A percentile compares a stretch with the other conserved stretches of the same genome.
phyloP scores from a whole-genome alignment of 768 basidiomycete genomes.

The Tulasnella sp. region DNA sequence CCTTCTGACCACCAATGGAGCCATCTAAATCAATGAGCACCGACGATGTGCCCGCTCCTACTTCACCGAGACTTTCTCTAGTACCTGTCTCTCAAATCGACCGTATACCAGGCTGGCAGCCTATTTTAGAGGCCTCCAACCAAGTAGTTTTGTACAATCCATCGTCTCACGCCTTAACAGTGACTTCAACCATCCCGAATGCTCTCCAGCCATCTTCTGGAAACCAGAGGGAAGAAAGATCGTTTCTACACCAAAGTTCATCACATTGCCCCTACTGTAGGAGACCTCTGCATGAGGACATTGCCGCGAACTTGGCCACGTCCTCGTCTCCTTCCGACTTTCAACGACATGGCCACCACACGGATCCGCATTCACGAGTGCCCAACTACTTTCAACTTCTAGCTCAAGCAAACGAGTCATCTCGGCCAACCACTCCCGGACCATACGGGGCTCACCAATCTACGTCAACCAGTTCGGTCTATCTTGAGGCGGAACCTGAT shows the following conservation, averaged over 20 bases:
- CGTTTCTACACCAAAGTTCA: background rate
- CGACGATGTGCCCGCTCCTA: background rate
- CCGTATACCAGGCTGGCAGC: constrained; percentile 43
- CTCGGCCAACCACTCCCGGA: constrained; percentile 42
- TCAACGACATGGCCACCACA: constrained; percentile 26
- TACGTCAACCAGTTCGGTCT: background rate
- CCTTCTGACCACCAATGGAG: background rate
- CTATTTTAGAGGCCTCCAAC: constrained; percentile 71
- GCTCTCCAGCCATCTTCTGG: background rate
- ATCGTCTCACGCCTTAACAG: constrained; percentile 68
- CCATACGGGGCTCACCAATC: constrained; percentile 5
- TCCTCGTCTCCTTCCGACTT: constrained; percentile 9
- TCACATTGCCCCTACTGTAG: constrained; percentile 62
- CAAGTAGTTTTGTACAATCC: constrained; percentile 85
- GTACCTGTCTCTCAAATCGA: background rate
- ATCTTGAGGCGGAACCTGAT: background rate
- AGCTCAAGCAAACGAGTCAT: constrained; percentile 57
- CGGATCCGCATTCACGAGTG: constrained; percentile 40
- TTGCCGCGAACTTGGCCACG: background rate
- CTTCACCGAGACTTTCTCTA: background rate
- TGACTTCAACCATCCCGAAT: constrained; percentile 22
- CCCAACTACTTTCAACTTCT: constrained; percentile 75
- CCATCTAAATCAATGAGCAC: background rate
- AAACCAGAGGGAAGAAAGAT: background rate
- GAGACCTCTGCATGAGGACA: constrained; percentile 32